phyloP scores from a whole-genome alignment of 768 basidiomycete genomes.

The Leccinum pellstonianum region DNA sequence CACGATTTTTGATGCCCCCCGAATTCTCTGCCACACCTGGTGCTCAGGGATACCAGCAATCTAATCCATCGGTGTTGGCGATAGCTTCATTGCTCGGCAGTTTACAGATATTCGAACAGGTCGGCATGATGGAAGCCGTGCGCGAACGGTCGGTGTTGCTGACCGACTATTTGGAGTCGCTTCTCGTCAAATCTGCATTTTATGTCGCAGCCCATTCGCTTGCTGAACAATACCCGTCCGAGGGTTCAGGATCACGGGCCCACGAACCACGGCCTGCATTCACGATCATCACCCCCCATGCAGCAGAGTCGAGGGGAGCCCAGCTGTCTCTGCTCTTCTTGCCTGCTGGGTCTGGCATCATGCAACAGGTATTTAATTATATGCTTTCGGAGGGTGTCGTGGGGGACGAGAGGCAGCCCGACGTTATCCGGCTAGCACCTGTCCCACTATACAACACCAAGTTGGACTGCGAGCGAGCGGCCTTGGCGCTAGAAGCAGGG shows the following conservation, averaged over 20 bases:
- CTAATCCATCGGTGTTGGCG: slow-evolving; percentile 85
- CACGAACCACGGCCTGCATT: slow-evolving; percentile 47
- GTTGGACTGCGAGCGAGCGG: slow-evolving; percentile 73
- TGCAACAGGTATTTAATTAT: slow-evolving; percentile 65
- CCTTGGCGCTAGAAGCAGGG: slow-evolving; percentile 58
- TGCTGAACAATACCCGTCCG: slow-evolving; percentile 29
- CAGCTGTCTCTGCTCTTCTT: slow-evolving; percentile 87
- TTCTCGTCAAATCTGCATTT: slow-evolving; percentile 60
- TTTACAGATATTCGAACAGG: slow-evolving; percentile 75
- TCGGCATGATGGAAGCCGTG: slow-evolving; percentile 69
- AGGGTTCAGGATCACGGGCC: slow-evolving; percentile 17
- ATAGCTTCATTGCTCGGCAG: slow-evolving; percentile 81
- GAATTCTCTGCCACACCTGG: slow-evolving; percentile 81
- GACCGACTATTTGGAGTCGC: slow-evolving; percentile 67
- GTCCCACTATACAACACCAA: slow-evolving; percentile 84
- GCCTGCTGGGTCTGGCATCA: slow-evolving; percentile 52
- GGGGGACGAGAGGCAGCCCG: slow-evolving; percentile 89
- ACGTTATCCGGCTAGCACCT: slow-evolving; percentile 89
- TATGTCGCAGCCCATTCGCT: slow-evolving; percentile 49
- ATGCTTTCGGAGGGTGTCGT: slow-evolving; percentile 74
- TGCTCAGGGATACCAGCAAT: slow-evolving; percentile 94
- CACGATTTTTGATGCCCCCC: slow-evolving; percentile 89
- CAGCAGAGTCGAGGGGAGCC: slow-evolving; percentile 68
- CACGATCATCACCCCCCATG: slow-evolving; percentile 88
- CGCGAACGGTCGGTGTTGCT: slow-evolving; percentile 68